These are phyloP conservation scores for Botryosphaeria agaves DNA, from an alignment of 2,329 filamentous ascomycete species.

Conservation along the genomic window DNA sequence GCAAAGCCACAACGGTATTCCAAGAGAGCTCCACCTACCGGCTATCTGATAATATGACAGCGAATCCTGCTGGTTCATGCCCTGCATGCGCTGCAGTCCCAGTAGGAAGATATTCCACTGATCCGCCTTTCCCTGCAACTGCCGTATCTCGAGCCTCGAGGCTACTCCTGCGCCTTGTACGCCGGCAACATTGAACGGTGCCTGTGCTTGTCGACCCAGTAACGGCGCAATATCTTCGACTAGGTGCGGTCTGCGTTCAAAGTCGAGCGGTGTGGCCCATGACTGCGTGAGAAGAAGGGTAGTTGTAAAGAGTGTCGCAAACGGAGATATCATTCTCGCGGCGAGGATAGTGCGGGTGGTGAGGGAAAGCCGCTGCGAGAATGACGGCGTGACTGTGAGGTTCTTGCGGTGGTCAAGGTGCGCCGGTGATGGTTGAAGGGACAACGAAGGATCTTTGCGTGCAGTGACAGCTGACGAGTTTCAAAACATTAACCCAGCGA, in stretches of 20 bases:
- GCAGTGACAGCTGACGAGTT: too few relatives aligned
- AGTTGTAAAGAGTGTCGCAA: too few relatives aligned
- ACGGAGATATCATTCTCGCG: too few relatives aligned
- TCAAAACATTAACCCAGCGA: too few relatives aligned
- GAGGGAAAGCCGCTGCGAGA: too few relatives aligned
- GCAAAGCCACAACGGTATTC: neutral
- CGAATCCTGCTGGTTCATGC: slow-evolving; percentile 41
- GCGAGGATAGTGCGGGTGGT: too few relatives aligned
- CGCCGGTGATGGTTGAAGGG: too few relatives aligned
- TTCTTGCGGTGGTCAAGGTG: too few relatives aligned
- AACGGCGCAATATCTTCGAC: neutral
- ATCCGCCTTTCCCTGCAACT: slow-evolving; percentile 43
- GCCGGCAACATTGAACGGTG: neutral
- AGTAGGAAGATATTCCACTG: slow-evolving; percentile 65
- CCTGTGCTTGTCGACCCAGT: neutral
- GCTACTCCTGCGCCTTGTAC: slow-evolving; percentile 9
- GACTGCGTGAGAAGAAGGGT: too few relatives aligned
- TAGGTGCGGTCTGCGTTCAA: neutral
- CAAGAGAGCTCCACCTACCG: slow-evolving; percentile 38
- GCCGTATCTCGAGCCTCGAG: slow-evolving; percentile 50
- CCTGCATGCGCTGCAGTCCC: slow-evolving; percentile 55
- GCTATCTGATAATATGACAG: slow-evolving; percentile 67
- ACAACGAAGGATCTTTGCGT: too few relatives aligned
- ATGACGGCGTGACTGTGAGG: too few relatives aligned
- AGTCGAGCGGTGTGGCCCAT: neutral